Evolutionary conservation across 768 basidiomycete species (phyloP).

Genomic region (Agaricus bisporus): DNA sequence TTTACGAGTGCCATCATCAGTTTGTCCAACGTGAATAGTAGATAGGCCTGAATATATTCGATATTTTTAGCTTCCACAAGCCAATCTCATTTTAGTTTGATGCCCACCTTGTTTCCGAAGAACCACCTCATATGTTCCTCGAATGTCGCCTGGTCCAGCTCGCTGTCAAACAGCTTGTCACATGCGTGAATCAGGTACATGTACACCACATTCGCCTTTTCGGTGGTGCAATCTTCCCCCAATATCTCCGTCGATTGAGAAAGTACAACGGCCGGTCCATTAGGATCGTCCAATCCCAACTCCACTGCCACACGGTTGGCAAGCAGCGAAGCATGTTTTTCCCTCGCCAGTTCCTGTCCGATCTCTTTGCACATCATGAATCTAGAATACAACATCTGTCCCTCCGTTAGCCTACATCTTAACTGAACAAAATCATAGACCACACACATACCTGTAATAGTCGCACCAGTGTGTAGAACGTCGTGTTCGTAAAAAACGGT

Average conservation of each 20-base stretch:
- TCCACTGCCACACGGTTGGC: conserved; percentile 80
- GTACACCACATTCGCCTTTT: conserved; percentile 69
- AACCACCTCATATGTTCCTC: conserved; percentile 96
- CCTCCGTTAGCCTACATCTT: conserved; percentile 8
- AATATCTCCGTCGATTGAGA: conserved; percentile 60
- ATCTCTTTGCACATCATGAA: conserved; percentile 81
- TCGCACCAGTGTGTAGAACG: conserved; percentile 86
- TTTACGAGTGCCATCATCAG: conserved; percentile 85
- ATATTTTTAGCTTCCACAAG: conserved; percentile 10
- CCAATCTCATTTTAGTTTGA: not conserved
- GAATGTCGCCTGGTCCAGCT: conserved; percentile 86
- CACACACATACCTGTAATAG: conserved; percentile 67
- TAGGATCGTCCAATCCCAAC: conserved; percentile 81
- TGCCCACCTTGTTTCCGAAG: conserved; percentile 75
- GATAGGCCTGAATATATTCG: conserved; percentile 64
- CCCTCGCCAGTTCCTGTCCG: conserved; percentile 60
- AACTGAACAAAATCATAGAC: conserved; percentile 13
- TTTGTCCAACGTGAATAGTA: conserved; percentile 92
- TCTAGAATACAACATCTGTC: conserved; percentile 83
- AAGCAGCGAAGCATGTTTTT: conserved; percentile 58
- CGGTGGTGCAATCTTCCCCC: conserved; percentile 39
- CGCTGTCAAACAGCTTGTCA: conserved; percentile 90
- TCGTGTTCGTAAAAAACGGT: conserved; percentile 87
- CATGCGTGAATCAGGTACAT: conserved; percentile 84
- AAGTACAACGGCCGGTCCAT: conserved; percentile 64